Percentiles rank a stretch among this genome's conserved stretches.
Conservation (phyloP, 495 filamentous ascomycete genomes). For the Aspergillus haitiensis region DNA sequence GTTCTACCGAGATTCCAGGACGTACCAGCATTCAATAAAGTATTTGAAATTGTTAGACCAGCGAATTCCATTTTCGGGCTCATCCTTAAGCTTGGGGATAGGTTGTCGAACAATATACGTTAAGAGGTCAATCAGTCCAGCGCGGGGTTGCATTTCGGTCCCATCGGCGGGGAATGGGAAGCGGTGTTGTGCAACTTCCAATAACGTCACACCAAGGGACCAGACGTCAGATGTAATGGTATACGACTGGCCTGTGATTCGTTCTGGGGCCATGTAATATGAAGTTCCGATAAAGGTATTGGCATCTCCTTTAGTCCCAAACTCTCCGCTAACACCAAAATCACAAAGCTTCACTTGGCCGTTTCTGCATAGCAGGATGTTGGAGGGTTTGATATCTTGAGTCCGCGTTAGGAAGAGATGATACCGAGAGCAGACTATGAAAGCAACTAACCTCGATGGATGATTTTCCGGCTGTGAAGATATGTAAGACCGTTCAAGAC, state of each 20-base stretch:
- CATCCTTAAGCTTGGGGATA: slow-evolving; percentile 94
- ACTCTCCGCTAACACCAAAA: slow-evolving; percentile 96
- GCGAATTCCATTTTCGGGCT: slow-evolving; percentile 73
- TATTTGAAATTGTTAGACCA: slow-evolving; percentile 98
- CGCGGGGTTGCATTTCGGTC: slow-evolving; percentile 83
- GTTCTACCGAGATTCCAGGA: slow-evolving; percentile 23
- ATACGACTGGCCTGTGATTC: slow-evolving; percentile 95
- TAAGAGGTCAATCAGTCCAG: slow-evolving; percentile 88
- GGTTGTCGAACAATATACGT: slow-evolving; percentile 97
- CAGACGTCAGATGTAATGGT: slow-evolving; percentile 98
- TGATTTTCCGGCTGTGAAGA: slow-evolving; percentile 94
- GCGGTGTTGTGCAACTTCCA: slow-evolving; percentile 96
- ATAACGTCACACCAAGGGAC: slow-evolving; percentile 91
- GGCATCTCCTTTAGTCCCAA: slow-evolving; percentile 96
- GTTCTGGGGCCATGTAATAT: slow-evolving; percentile 98
- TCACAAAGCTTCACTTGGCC: slow-evolving; percentile 97
- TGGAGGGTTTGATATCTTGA: slow-evolving; percentile 93
- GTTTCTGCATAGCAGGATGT: slow-evolving; percentile 89
- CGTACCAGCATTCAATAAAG: slow-evolving; percentile 99
- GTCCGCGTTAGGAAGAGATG: slow-evolving; percentile 10
- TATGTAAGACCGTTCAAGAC: slow-evolving; percentile 94
- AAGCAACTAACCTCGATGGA: slow-evolving; percentile 69
- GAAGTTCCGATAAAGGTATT: slow-evolving; percentile 99
- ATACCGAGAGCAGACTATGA: neutral
- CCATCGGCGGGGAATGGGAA: slow-evolving; percentile 98